A percentile compares a stretch with the other conserved stretches of the same genome.
These are phyloP conservation scores for Telfairia occidentalis DNA, from an alignment of 331 rosid species.

Conservation along the genomic window DNA sequence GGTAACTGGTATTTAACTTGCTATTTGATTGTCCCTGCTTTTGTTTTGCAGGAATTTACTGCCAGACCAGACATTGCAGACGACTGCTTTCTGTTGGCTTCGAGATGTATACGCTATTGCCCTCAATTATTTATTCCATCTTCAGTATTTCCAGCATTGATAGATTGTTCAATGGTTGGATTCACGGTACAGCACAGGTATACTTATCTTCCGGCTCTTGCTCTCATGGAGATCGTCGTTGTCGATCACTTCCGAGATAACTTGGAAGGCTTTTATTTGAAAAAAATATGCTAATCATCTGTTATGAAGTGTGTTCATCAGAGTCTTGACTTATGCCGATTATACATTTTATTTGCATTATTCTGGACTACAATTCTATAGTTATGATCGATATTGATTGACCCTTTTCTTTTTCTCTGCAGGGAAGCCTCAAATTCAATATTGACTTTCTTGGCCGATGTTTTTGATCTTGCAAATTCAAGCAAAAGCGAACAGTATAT, in stretches of 20 bases:
- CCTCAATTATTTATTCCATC: slow-evolving; percentile 94
- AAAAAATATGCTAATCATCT: neutral
- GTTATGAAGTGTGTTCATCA: neutral
- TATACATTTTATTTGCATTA: neutral
- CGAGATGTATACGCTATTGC: slow-evolving; percentile 98
- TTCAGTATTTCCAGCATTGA: slow-evolving; percentile 65
- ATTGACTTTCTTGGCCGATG: slow-evolving; percentile 83
- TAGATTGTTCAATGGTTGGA: slow-evolving; percentile 94
- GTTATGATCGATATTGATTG: slow-evolving; percentile 3
- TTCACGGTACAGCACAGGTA: slow-evolving; percentile 95
- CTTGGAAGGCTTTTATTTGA: neutral
- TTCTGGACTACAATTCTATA: neutral
- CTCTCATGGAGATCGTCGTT: neutral
- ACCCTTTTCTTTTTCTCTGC: slow-evolving; percentile 20
- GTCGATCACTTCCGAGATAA: neutral
- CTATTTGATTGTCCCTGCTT: slow-evolving; percentile 13
- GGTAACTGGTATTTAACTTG: neutral
- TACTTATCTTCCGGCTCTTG: slow-evolving; percentile 5
- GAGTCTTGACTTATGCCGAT: too few relatives aligned
- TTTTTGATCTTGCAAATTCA: slow-evolving; percentile 67
- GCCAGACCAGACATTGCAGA: slow-evolving; percentile 98
- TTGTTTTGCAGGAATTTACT: slow-evolving; percentile 76
- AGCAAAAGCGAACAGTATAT: slow-evolving; percentile 47
- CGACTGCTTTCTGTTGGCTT: slow-evolving; percentile 96
- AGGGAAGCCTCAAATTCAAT: slow-evolving; percentile 97